Percentiles rank a stretch among this genome's conserved stretches.
phyloP scores from a whole-genome alignment of 1,284 basidiomycete species.

The Trichosporon faecale region DNA sequence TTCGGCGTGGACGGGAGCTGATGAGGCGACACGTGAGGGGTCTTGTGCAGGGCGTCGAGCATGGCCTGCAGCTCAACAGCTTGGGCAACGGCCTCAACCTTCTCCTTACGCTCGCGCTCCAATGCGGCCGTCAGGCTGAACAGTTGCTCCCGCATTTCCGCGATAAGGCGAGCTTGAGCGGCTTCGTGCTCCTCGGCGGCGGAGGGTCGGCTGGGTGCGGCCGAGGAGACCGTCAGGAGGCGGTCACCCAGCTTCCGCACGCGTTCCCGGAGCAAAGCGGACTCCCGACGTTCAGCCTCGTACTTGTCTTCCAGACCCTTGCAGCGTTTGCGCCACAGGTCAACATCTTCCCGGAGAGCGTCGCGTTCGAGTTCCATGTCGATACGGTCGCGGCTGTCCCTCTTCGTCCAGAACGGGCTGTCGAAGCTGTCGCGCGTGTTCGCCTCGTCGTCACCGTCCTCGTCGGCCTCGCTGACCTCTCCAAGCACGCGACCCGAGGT shows the following conservation, averaged over 20 bases:
- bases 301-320: conserved; percentile 37
- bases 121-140: conserved; percentile 38
- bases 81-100: conserved; percentile 25
- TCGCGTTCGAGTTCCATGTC: conserved; percentile 48
- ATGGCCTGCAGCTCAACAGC: conserved; percentile 26
- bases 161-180: conserved; percentile 32
- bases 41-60: conserved; percentile 18
- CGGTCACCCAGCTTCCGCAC: conserved; percentile 43
- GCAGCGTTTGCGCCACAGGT: conserved; percentile 43
- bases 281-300: conserved; percentile 40
- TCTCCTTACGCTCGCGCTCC: conserved; percentile 41
- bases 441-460: conserved; percentile 23
- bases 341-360: conserved; percentile 44
- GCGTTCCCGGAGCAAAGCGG: conserved; percentile 35
- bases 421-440: conserved; percentile 25
- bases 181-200: conserved; percentile 21
- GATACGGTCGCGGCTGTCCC: conserved; percentile 28
- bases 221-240: conserved; percentile 33
- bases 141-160: conserved; percentile 44
- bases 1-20: conserved; percentile 24
- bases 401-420: conserved; percentile 12
- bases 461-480: conserved; percentile 42
- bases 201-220: conserved; percentile 8
- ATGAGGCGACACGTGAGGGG: conserved; percentile 19
- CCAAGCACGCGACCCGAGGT: conserved; percentile 36